Conservation (phyloP, 2,329 filamentous ascomycete species). For the Xylariaceae sp. region DNA sequence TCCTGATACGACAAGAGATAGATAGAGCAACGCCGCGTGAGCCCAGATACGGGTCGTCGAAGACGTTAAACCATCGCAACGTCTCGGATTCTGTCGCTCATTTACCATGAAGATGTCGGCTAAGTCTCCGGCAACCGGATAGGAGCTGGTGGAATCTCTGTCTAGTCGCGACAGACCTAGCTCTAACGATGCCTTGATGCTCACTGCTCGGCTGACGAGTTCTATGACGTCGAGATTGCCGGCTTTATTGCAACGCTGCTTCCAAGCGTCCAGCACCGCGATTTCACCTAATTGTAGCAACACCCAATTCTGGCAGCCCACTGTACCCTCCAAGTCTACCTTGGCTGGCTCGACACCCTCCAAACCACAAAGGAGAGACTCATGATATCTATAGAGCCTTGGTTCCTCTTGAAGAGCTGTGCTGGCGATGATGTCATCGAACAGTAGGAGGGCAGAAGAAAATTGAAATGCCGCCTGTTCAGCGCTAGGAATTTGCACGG, state of each 20-base stretch:
- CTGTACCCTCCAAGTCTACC: slow-evolving; percentile 17
- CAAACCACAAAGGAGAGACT: slow-evolving; percentile 16
- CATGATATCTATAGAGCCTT: slow-evolving; percentile 26
- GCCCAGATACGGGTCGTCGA: slow-evolving; percentile 43
- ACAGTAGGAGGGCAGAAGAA: slow-evolving; percentile 31
- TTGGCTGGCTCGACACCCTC: slow-evolving; percentile 7
- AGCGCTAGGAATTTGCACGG: slow-evolving; percentile 25
- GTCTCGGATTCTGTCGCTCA: neutral
- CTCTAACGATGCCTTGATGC: slow-evolving; percentile 16
- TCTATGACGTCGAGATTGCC: slow-evolving; percentile 19
- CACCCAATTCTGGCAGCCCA: slow-evolving; percentile 22
- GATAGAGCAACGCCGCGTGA: slow-evolving; percentile 44
- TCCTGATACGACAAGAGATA: slow-evolving; percentile 46
- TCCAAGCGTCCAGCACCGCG: slow-evolving; percentile 19
- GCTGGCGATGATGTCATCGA: slow-evolving; percentile 35
- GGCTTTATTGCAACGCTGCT: slow-evolving; percentile 13
- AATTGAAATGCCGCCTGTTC: slow-evolving; percentile 36
- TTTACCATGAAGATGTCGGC: neutral
- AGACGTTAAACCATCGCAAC: slow-evolving; percentile 4
- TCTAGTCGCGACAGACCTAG: slow-evolving; percentile 6
- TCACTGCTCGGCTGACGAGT: slow-evolving; percentile 14
- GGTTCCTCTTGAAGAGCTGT: slow-evolving; percentile 30
- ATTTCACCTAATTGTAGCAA: slow-evolving; percentile 21
- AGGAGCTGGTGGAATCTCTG: neutral
- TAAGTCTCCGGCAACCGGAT: neutral